phyloP scores from a whole-genome alignment of 805 yeast species.

The Candida montana region DNA sequence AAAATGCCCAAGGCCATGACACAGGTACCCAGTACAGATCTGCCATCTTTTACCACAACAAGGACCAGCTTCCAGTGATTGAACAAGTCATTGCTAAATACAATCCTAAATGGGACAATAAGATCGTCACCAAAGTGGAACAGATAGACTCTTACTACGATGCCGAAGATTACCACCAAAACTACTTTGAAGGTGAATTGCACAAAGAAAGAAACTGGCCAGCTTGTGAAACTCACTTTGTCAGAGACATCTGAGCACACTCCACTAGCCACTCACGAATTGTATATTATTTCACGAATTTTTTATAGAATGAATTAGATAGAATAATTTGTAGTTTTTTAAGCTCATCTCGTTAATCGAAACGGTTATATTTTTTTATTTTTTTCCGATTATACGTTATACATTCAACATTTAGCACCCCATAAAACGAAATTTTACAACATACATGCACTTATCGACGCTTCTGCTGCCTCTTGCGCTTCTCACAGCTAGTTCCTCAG shows the following conservation, averaged over 20 bases:
- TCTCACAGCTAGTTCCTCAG: neutral
- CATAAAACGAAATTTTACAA: no score
- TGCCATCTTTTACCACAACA: slow-evolving; percentile 60
- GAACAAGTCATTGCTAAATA: slow-evolving; percentile 41
- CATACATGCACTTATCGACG: neutral
- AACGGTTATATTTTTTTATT: no score
- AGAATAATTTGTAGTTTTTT: no score
- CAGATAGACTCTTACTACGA: slow-evolving; percentile 69
- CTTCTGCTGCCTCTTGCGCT: neutral
- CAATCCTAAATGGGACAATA: slow-evolving; percentile 63
- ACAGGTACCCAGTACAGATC: slow-evolving; percentile 86
- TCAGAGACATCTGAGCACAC: slow-evolving; percentile 40
- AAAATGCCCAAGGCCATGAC: slow-evolving; percentile 82
- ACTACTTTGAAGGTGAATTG: slow-evolving; percentile 45
- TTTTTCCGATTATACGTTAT: neutral
- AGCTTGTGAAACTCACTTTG: slow-evolving; percentile 73
- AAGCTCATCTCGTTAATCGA: no score
- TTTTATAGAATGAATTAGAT: no score
- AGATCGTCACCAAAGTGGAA: slow-evolving; percentile 62
- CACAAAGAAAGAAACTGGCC: slow-evolving; percentile 9
- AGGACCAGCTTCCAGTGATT: slow-evolving; percentile 41
- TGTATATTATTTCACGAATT: neutral
- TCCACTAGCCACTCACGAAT: neutral
- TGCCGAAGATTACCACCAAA: slow-evolving; percentile 92
- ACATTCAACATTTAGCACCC: no score